phyloP scores from a whole-genome alignment of 257 asterid genomes.

The Nicotiana knightiana region DNA sequence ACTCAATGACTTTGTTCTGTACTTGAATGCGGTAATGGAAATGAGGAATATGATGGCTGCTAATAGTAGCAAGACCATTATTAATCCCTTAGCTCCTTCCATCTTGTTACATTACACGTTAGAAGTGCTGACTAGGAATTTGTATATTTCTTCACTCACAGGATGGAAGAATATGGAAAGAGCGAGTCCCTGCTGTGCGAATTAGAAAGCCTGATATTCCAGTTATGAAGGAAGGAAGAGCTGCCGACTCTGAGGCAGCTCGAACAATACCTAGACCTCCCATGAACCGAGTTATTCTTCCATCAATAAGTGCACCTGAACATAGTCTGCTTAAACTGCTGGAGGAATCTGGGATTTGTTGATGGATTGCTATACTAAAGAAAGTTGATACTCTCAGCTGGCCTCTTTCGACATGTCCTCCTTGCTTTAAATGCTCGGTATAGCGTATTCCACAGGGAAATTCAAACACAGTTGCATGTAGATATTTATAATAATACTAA shows the following conservation, averaged over 20 bases:
- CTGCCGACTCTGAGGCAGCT: constrained; percentile 23
- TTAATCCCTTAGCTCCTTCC: neutral
- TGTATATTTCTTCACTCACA: constrained; percentile 8
- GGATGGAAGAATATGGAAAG: constrained; percentile 98
- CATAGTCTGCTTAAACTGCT: constrained; percentile 32
- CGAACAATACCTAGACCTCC: constrained; percentile 38
- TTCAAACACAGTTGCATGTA: neutral
- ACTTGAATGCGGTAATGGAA: neutral
- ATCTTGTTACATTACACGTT: neutral
- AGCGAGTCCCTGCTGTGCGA: constrained; percentile 50
- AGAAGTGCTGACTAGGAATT: neutral
- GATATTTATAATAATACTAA: neutral
- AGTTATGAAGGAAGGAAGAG: constrained; percentile 35
- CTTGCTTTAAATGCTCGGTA: neutral
- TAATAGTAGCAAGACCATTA: neutral
- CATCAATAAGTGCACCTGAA: constrained; percentile 44
- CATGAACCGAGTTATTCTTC: constrained; percentile 40
- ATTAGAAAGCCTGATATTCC: constrained; percentile 42
- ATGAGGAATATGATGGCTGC: neutral
- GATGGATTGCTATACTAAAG: neutral
- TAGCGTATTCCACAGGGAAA: neutral
- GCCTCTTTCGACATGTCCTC: neutral
- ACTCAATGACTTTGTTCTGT: too few relatives aligned
- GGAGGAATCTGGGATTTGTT: constrained; percentile 36
- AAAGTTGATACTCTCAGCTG: neutral